These are phyloP conservation scores for Podospora anserina DNA, from an alignment of 495 filamentous ascomycete genomes.

Conservation along the genomic window DNA sequence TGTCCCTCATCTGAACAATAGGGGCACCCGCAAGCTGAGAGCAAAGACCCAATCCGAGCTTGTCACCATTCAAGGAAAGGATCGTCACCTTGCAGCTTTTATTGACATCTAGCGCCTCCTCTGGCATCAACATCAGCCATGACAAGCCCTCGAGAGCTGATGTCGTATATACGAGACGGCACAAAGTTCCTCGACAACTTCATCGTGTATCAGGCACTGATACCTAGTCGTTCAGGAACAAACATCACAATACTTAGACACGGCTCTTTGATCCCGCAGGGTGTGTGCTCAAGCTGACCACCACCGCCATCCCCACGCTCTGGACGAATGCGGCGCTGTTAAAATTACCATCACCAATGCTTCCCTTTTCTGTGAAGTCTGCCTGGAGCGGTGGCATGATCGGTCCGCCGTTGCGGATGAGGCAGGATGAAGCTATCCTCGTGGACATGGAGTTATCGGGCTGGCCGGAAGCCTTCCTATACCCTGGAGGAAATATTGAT, in stretches of 20 bases:
- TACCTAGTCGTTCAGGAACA: not conserved
- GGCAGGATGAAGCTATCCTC: not conserved
- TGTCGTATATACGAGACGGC: not conserved
- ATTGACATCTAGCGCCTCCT: not conserved
- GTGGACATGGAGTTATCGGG: not conserved
- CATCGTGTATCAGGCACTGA: not conserved
- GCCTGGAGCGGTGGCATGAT: not conserved
- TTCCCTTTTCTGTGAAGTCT: conserved; percentile 2
- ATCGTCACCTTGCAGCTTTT: not conserved
- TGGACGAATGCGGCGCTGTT: not conserved
- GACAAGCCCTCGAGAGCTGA: not conserved
- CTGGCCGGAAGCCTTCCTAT: not conserved
- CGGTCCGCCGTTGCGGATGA: not conserved
- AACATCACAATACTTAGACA: not conserved
- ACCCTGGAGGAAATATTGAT: not conserved
- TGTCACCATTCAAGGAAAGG: not conserved
- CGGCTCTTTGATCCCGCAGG: not conserved
- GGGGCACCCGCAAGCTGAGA: not conserved
- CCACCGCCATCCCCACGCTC: not conserved
- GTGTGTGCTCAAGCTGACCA: not conserved
- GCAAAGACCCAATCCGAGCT: not conserved
- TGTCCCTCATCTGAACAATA: not conserved
- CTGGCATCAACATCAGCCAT: not conserved
- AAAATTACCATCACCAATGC: conserved; percentile 6
- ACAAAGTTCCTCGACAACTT: not conserved